phyloP scores from a whole-genome alignment of 257 asterid genomes.

The Solanum pinnatisectum region DNA sequence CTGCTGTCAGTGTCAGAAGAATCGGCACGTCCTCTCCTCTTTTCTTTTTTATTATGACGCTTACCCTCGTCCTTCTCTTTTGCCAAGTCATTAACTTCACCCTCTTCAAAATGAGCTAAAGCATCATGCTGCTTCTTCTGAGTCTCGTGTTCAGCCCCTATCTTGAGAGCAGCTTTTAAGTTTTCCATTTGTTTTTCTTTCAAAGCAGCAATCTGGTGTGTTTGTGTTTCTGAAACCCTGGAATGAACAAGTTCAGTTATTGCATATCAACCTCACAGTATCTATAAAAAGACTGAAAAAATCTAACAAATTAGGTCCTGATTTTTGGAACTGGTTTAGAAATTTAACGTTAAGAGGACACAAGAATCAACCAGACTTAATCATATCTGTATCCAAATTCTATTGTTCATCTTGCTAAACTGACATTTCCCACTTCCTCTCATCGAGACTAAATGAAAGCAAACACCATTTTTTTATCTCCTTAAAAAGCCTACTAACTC shows the following conservation, averaged over 20 bases:
- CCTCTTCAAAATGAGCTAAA: conserved; percentile 24
- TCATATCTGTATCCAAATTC: neutral
- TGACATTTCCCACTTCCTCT: neutral
- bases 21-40: conserved; percentile 13
- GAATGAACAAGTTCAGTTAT: neutral
- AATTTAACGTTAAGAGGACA: neutral
- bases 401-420: neutral
- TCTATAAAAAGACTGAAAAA: neutral
- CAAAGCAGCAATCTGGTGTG: conserved; percentile 80
- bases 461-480: neutral
- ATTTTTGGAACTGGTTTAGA: neutral
- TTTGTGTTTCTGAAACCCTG: conserved; percentile 82
- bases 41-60: conserved; percentile 12
- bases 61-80: conserved; percentile 18
- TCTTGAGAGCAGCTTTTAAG: conserved; percentile 80
- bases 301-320: neutral
- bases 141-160: conserved; percentile 44
- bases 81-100: conserved; percentile 16
- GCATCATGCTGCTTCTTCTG: conserved; percentile 33
- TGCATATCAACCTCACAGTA: neutral
- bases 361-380: neutral
- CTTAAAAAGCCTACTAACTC: neutral
- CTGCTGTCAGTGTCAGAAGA: conserved; percentile 37
- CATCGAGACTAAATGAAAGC: neutral
- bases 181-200: conserved; percentile 90